phyloP scores from a whole-genome alignment of 768 basidiomycete genomes.

The Ramaria sp. region DNA sequence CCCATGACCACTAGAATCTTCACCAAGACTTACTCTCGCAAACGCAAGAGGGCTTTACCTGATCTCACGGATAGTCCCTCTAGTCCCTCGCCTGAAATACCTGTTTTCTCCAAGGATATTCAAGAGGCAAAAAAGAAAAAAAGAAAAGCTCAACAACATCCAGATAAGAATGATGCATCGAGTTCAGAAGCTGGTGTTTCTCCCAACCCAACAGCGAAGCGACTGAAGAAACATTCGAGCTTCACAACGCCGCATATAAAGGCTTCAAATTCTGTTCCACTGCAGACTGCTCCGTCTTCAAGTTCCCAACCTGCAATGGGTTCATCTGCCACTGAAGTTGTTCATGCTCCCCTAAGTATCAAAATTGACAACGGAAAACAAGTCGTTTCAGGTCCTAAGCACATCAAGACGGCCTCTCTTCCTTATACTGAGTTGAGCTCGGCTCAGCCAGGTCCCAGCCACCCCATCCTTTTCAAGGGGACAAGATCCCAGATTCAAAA shows the following conservation, averaged over 20 bases:
- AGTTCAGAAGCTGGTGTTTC: background rate
- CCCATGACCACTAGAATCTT: background rate
- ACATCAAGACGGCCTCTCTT: too few species aligned
- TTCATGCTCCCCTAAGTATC: background rate
- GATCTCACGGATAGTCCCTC: background rate
- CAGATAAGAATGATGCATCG: too few species aligned
- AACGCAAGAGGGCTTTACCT: background rate
- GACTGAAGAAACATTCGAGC: background rate
- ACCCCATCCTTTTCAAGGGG: background rate
- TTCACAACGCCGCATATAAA: too few species aligned
- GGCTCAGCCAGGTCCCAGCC: background rate
- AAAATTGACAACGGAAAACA: background rate
- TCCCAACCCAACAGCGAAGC: background rate
- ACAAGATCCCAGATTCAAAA: slow-evolving; percentile 7
- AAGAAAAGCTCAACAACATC: background rate
- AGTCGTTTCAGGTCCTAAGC: background rate
- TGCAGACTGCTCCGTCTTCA: background rate
- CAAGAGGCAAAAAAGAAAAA: background rate
- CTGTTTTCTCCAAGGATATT: background rate
- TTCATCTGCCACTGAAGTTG: too few species aligned
- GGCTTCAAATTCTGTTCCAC: background rate
- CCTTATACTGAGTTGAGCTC: too few species aligned
- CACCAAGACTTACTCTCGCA: slow-evolving; percentile 7
- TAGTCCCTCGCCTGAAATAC: background rate
- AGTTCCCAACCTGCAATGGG: too few species aligned